Evolutionary conservation across 2,329 filamentous ascomycete species (phyloP), one percentile per base, ranked within the genome.

Genomic region (Aspergillus fischeri): DNA sequence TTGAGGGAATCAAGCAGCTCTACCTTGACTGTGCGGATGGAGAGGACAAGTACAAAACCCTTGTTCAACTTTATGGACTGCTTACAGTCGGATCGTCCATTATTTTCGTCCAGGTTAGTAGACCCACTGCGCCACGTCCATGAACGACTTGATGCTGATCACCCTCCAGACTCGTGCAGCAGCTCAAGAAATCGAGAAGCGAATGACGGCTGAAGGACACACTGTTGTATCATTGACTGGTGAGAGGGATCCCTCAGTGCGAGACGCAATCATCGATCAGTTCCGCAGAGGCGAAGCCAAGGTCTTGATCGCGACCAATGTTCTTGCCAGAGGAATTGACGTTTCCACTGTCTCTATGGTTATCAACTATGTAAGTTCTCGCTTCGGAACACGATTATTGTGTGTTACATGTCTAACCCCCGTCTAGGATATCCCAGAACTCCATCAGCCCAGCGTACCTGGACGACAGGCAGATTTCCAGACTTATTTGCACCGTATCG

Each of bases 1-100:
- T 99, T 60, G 91, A 94, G 73, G 94, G 94, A 24, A 99, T 99
- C 72, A 96, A 93, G 64, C 94, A 99, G 71, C 91, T 99, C 78
- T 99, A 95, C 72, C 91, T 99, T 73, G 94, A 99, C 74, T 97
- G 93, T 69, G 85, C 89, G 24, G 82, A 83, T 35, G 90, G 95
- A 63, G 79, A 86, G 38, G 86, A 90, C 68, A 97, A 97, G 73
- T 99, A 96, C 71, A 85, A 89, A 38, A 87, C 90, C 56, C 85
- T 99, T 7, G 89, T 95, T 73, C 91, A 93, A 71, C 89, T 99
- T 58, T 99, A 99, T 72, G 92, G 93, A 57, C 81, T 97, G 48
- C 93, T 99, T 85, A 97, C 92, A 17, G 92, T 97, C 67, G 92
- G 92, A 4, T 96, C 93, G 7, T 97, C 94, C 0, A 96, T 99